Evolutionary conservation across 1,284 basidiomycete genomes (phyloP), one percentile per base, ranked within the genome.

Genomic region (Coniferiporia weirii): DNA sequence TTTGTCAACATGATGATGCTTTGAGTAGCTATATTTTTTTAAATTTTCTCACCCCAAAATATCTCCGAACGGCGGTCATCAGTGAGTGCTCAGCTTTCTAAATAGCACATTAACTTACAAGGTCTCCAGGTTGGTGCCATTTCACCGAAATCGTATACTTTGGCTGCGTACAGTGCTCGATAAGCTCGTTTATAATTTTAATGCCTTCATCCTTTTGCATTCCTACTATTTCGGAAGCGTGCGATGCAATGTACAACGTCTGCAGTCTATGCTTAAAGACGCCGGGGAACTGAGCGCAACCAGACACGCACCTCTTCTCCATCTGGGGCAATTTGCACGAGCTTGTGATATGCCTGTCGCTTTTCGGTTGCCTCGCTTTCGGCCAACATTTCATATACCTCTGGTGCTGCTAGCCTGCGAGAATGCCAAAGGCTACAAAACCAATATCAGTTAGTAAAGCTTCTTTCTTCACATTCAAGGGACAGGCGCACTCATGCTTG

Each of bases 61-160:
- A 64, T 46, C 56, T 57, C 12, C 17, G 38, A 40, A 40, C 3
- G 38, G 38, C 8, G 17, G 19, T 4, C 44, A 20, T 46, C 8
- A 8, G 44, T 15, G 8, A 46, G 44, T 46, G 17, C n/a, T n/a
- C 19, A 46, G 4, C 40, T 43, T n/a, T 43, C 2, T 8, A 13
- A n/a, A 9, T 46, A 15, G 9, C 12, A 46, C 15, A 19, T 55
- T 52, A 60, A 59, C 62, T 64, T 32, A 66, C 64, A 13, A 70
- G 60, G 53, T 71, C 70, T 8, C 70, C 70, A 5, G 64, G 57
- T 17, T 67, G 57, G 17, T 64, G 15, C 69, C 69, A 71, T 46
- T 67, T 59, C 4, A 68, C 66, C n/a, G 59, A 52, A 20, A 64
- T 62, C 13, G 61, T 62, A 60, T 64, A 72, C 56, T 69, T 55